phyloP scores from a whole-genome alignment of 1,284 basidiomycete genomes.

The Stereum hirsutum region DNA sequence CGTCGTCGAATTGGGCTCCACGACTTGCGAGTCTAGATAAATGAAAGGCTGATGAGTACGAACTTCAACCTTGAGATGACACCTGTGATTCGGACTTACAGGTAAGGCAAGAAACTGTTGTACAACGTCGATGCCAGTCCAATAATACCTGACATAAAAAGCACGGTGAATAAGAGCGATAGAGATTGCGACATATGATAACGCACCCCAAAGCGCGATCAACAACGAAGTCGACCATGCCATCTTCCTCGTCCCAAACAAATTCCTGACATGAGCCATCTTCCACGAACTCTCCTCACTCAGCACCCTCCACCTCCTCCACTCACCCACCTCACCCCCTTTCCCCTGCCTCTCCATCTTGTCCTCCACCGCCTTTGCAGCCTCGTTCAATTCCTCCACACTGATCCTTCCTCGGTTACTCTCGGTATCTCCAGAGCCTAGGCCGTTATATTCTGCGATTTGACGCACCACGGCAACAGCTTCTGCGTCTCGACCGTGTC shows the following conservation, averaged over 20 bases:
- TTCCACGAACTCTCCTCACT: conserved; percentile 30
- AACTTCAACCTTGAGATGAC: background rate
- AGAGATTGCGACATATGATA: background rate
- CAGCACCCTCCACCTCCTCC: conserved; percentile 14
- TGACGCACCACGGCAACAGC: conserved; percentile 51
- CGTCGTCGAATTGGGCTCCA: conserved; percentile 38
- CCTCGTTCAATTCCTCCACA: conserved; percentile 29
- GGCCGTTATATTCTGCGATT: conserved; percentile 54
- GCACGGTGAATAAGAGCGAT: conserved; percentile 1
- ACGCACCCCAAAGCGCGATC: conserved; percentile 44
- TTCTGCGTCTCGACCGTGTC: conserved; percentile 50
- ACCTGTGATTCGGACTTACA: conserved; percentile 22
- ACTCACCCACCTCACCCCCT: conserved; percentile 9
- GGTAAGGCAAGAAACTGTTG: conserved; percentile 45
- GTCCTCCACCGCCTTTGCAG: conserved; percentile 9
- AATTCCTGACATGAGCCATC: conserved; percentile 34
- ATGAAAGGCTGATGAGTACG: background rate
- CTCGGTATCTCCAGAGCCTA: conserved; percentile 12
- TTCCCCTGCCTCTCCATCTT: conserved; percentile 7
- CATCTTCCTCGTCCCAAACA: conserved; percentile 48
- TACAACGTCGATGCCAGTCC: conserved; percentile 57
- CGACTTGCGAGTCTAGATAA: conserved; percentile 30
- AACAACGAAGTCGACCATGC: conserved; percentile 49
- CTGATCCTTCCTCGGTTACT: conserved; percentile 25
- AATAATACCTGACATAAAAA: conserved; percentile 32